Conservation (phyloP, 2,329 filamentous ascomycete genomes). For the Venturia aucupariae region DNA sequence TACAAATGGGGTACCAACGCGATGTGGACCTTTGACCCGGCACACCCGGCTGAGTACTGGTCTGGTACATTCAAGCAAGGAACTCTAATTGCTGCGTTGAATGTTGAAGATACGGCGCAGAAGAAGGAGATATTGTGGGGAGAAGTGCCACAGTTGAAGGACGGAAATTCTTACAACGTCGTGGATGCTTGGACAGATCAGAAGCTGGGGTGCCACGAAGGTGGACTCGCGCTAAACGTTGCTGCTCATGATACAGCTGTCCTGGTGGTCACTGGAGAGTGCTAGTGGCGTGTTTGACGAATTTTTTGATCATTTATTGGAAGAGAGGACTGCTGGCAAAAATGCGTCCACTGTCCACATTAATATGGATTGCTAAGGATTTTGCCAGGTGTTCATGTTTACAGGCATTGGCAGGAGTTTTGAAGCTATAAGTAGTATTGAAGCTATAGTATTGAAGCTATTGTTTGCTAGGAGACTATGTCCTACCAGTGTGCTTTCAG, state of each 20-base stretch:
- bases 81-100: conserved; percentile 41
- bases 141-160: conserved; percentile 36
- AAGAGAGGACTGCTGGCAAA: background rate
- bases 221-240: background rate
- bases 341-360: background rate
- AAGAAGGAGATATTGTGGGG: conserved; percentile 32
- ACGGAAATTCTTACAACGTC: conserved; percentile 28
- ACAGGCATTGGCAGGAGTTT: background rate
- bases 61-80: conserved; percentile 35
- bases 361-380: background rate
- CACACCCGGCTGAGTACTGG: conserved; percentile 43
- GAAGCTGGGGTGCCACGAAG: conserved; percentile 22
- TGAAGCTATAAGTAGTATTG: no score
- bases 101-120: conserved; percentile 28
- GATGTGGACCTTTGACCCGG: conserved; percentile 41
- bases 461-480: background rate
- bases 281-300: background rate
- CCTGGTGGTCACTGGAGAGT: conserved; percentile 6
- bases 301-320: background rate
- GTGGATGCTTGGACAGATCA: conserved; percentile 40
- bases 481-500: background rate
- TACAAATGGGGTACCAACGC: conserved; percentile 42
- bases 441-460: background rate
- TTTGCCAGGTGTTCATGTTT: background rate
- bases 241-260: conserved; percentile 10